phyloP scores from a whole-genome alignment of 345 rosid genomes.

The Dovyalis caffra region DNA sequence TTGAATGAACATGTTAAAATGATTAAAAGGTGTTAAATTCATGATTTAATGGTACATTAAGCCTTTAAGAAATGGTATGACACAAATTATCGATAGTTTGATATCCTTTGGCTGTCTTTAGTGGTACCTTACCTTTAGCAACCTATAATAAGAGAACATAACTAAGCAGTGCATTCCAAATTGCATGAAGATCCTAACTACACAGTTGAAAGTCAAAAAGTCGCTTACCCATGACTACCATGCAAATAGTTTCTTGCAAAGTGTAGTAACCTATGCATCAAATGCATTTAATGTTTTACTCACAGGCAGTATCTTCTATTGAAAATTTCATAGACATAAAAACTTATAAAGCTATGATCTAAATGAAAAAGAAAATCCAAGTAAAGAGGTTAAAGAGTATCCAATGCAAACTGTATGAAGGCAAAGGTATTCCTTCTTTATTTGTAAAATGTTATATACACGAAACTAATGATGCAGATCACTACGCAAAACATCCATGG shows the following conservation, averaged over 20 bases:
- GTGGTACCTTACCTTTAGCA: constrained; percentile 70
- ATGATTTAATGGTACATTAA: no score
- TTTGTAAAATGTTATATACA: background rate
- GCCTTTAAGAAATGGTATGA: background rate
- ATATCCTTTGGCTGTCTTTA: constrained; percentile 63
- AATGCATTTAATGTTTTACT: constrained; percentile 48
- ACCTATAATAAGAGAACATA: constrained; percentile 44
- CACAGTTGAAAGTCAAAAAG: background rate
- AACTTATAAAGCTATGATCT: background rate
- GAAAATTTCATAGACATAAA: constrained; percentile 2
- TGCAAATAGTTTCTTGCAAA: constrained; percentile 64
- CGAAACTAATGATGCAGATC: background rate
- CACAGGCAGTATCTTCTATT: constrained; percentile 72
- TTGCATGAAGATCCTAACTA: background rate
- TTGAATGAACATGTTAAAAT: no score
- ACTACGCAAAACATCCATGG: background rate
- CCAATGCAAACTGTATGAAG: background rate
- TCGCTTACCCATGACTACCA: constrained; percentile 89
- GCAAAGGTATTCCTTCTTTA: background rate
- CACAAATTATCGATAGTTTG: background rate
- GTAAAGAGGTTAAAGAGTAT: background rate
- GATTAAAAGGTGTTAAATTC: no score
- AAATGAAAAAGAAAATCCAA: background rate
- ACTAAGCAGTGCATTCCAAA: background rate
- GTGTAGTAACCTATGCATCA: constrained; percentile 73